Conservation (phyloP, 306 rosid genomes). For the Neltuma alba region DNA sequence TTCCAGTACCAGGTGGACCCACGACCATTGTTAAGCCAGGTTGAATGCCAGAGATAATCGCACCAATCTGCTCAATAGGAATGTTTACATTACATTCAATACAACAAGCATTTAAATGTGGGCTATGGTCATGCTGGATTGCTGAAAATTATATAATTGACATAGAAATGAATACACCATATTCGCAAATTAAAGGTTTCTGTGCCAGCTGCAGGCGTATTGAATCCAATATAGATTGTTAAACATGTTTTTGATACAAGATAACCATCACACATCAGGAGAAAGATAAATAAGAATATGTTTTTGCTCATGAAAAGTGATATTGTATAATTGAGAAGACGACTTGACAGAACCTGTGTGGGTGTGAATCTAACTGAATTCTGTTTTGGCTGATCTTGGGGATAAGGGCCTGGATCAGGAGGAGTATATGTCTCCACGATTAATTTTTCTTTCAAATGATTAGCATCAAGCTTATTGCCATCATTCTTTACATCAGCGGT, state of each 20-base stretch:
- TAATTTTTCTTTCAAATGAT: slow-evolving; percentile 62
- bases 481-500: slow-evolving; percentile 47
- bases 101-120: slow-evolving; percentile 23
- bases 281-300: not conserved
- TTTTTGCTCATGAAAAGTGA: slow-evolving; percentile 27
- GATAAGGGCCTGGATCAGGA: slow-evolving; percentile 97
- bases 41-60: slow-evolving; percentile 93
- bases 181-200: slow-evolving; percentile 19
- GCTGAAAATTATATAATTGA: not conserved
- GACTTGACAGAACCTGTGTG: slow-evolving; percentile 69
- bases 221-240: not conserved
- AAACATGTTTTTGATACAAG: not conserved
- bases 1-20: slow-evolving; percentile 99
- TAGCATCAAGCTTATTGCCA: slow-evolving; percentile 44
- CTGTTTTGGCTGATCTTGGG: slow-evolving; percentile 96
- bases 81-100: slow-evolving; percentile 15
- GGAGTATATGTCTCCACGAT: slow-evolving; percentile 84
- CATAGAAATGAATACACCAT: slow-evolving; percentile 26
- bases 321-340: slow-evolving; percentile 14
- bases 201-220: not conserved
- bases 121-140: slow-evolving; percentile 8
- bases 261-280: not conserved
- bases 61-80: slow-evolving; percentile 63
- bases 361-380: slow-evolving; percentile 93
- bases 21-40: slow-evolving; percentile 99